Conservation (phyloP, 768 basidiomycete species). For the Rhodotorula diobovata region DNA sequence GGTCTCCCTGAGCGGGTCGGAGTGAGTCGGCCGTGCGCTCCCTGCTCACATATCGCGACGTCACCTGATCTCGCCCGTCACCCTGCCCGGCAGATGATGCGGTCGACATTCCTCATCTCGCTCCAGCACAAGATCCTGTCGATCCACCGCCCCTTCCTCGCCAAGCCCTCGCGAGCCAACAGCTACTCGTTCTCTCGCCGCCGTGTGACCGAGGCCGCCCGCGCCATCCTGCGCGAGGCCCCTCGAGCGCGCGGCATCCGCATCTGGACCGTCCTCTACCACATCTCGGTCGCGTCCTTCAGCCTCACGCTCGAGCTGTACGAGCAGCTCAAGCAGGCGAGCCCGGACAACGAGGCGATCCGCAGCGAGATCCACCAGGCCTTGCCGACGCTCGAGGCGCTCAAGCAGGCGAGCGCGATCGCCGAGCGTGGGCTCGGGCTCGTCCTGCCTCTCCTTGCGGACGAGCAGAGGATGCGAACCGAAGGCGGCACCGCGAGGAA, state of each 20-base stretch:
- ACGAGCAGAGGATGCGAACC: slow-evolving; percentile 28
- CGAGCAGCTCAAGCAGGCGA: slow-evolving; percentile 24
- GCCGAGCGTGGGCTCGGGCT: slow-evolving; percentile 30
- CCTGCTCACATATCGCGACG: too few species aligned
- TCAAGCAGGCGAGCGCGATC: slow-evolving; percentile 25
- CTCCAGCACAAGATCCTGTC: slow-evolving; percentile 35
- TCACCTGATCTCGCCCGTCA: fast-evolving
- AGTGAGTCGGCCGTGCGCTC: background rate
- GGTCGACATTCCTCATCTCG: slow-evolving; percentile 33
- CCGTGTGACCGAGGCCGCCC: slow-evolving; percentile 29
- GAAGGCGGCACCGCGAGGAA: slow-evolving; percentile 11
- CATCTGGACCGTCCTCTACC: slow-evolving; percentile 31
- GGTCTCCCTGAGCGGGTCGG: slow-evolving; percentile 8
- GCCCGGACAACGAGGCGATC: slow-evolving; percentile 24
- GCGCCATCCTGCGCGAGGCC: slow-evolving; percentile 33
- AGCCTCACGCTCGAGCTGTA: slow-evolving; percentile 35
- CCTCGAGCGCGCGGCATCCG: slow-evolving; percentile 1
- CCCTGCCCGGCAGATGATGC: slow-evolving; percentile 2
- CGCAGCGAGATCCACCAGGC: slow-evolving; percentile 22
- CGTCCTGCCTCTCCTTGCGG: slow-evolving; percentile 28
- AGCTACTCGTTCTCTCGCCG: slow-evolving; percentile 30
- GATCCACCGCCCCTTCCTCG: slow-evolving; percentile 36
- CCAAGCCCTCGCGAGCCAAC: slow-evolving; percentile 24
- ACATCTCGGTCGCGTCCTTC: slow-evolving; percentile 32
- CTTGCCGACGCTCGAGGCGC: slow-evolving; percentile 25